Evolutionary conservation across 1,284 basidiomycete genomes (phyloP).

Genomic region (Phylloboletellus chloephorus): DNA sequence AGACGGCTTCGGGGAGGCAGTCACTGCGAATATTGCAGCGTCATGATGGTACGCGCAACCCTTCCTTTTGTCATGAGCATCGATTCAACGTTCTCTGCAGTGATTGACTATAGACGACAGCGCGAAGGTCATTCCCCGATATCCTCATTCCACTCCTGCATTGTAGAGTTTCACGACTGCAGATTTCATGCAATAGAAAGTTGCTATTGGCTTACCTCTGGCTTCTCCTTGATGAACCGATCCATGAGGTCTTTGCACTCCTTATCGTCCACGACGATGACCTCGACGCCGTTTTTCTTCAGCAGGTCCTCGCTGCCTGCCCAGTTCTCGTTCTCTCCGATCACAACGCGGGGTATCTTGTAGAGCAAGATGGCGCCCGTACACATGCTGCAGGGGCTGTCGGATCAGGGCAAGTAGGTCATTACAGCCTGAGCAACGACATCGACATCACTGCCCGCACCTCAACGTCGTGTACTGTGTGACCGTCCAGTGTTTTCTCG

Average conservation of each 20-base stretch:
- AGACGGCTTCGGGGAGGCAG: conserved; percentile 29
- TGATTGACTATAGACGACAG: conserved; percentile 8
- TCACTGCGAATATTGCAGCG: conserved; percentile 20
- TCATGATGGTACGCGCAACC: conserved; percentile 13
- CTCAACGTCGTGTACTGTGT: conserved; percentile 45
- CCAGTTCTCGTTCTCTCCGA: conserved; percentile 52
- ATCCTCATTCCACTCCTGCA: conserved; percentile 54
- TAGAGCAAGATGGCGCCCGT: conserved; percentile 56
- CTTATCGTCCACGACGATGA: conserved; percentile 43
- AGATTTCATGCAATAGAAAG: conserved; percentile 8
- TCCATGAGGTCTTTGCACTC: conserved; percentile 45
- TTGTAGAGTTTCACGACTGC: conserved; percentile 9
- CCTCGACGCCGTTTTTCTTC: conserved; percentile 45
- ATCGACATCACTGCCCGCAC: conserved; percentile 25
- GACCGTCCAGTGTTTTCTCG: neutral
- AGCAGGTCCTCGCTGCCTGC: conserved; percentile 48
- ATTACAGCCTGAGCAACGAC: neutral
- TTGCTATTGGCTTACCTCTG: conserved; percentile 37
- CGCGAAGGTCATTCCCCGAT: conserved; percentile 39
- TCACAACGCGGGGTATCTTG: conserved; percentile 55
- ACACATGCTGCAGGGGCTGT: conserved; percentile 59
- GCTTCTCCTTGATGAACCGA: conserved; percentile 45
- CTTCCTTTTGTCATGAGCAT: neutral
- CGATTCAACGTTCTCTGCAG: neutral
- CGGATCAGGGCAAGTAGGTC: neutral